phyloP scores from a whole-genome alignment of 345 rosid species.

The rapeseed (Brassica napus) region Da-Ae NC_063442.1:32487001-32487500 shows the following conservation, averaged over 20 bases:
- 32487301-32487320: constrained; percentile 31
- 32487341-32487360: constrained; percentile 48
- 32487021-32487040: constrained; percentile 7
- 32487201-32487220: constrained; percentile 2
- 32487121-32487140: too few species aligned
- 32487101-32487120: background rate
- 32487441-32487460: constrained; percentile 74
- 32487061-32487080: constrained; percentile 20
- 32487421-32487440: constrained; percentile 65
- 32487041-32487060: constrained; percentile 21
- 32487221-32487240: constrained; percentile 45
- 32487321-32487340: constrained; percentile 40
- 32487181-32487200: background rate
- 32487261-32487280: constrained; percentile 60
- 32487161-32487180: background rate
- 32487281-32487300: constrained; percentile 77
- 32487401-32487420: constrained; percentile 69
- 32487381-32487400: constrained; percentile 72
- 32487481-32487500: constrained; percentile 63
- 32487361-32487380: constrained; percentile 45
- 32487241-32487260: constrained; percentile 46
- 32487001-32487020: constrained; percentile 25
- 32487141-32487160: background rate
- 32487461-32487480: constrained; percentile 98
- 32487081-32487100: constrained; percentile 24